Conservation (phyloP, 2,329 filamentous ascomycete genomes). For the Drechslera avenae region DNA sequence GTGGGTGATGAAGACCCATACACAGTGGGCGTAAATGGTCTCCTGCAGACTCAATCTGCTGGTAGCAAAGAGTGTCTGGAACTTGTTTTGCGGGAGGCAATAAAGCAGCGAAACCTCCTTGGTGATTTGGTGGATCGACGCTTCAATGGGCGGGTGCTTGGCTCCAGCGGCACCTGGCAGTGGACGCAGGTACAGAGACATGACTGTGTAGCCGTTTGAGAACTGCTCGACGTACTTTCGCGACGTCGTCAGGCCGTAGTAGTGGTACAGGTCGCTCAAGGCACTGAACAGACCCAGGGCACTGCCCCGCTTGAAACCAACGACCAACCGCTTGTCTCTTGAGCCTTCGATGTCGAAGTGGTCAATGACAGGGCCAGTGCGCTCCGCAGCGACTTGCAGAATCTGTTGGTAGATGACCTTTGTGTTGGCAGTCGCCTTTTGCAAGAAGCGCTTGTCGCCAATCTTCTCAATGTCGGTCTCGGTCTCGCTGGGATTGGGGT, state of each 20-base stretch:
- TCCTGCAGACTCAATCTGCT: conserved; percentile 91
- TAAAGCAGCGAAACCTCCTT: conserved; percentile 97
- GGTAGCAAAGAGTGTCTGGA: conserved; percentile 85
- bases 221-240: conserved; percentile 98
- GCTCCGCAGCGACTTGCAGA: conserved; percentile 79
- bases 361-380: conserved; percentile 95
- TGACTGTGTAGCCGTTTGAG: conserved; percentile 96
- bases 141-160: conserved; percentile 79
- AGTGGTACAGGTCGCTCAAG: conserved; percentile 94
- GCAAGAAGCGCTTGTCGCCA: conserved; percentile 89
- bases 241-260: conserved; percentile 95
- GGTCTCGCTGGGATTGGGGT: conserved; percentile 70
- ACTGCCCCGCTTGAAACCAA: conserved; percentile 92
- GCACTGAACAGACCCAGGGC: conserved; percentile 94
- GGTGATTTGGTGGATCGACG: conserved; percentile 97
- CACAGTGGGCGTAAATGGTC: conserved; percentile 94
- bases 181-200: conserved; percentile 90
- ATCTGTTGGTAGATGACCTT: conserved; percentile 95
- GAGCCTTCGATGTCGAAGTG: conserved; percentile 94
- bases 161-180: conserved; percentile 53
- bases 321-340: conserved; percentile 89
- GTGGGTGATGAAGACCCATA: conserved; percentile 97
- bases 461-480: conserved; percentile 92
- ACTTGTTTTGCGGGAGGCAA: conserved; percentile 96
- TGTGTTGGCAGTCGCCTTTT: conserved; percentile 95